Evolutionary conservation across 148 eudicot species (phyloP).

Genomic region (Rhododendron ferrugineum): DNA sequence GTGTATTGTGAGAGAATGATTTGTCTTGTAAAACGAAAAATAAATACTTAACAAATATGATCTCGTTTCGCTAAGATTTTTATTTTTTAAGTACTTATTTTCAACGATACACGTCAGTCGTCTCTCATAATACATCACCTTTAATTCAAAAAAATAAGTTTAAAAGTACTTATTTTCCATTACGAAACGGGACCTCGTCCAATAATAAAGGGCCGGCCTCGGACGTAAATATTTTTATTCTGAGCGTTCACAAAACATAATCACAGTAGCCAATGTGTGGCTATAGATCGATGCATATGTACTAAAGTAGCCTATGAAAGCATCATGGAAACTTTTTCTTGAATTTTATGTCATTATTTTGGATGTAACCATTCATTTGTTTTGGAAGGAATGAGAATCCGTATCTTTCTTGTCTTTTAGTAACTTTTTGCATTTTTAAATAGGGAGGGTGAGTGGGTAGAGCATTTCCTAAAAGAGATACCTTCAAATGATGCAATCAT

Average conservation of each 20-base stretch:
- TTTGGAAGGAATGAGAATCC: not conserved
- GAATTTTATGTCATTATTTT: not conserved
- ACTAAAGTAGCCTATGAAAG: not conserved
- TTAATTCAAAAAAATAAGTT: too few species aligned
- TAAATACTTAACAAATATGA: too few species aligned
- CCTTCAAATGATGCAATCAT: not conserved
- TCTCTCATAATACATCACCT: too few species aligned
- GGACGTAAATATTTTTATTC: too few species aligned
- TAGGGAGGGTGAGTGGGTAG: not conserved
- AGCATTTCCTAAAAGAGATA: not conserved
- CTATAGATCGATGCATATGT: not conserved
- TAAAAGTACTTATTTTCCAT: too few species aligned
- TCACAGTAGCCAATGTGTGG: not conserved
- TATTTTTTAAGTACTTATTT: too few species aligned
- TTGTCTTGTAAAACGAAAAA: too few species aligned
- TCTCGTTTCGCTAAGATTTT: too few species aligned
- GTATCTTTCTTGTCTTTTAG: not conserved
- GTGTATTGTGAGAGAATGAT: too few species aligned
- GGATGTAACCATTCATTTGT: not conserved
- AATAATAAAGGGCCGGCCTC: not conserved
- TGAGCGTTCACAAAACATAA: not conserved
- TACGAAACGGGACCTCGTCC: rapidly evolving
- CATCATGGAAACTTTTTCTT: not conserved
- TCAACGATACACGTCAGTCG: too few species aligned
- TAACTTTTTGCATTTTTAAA: not conserved